Conservation (phyloP, 352 stramenopile species). For the Phytophthora ramorum region DNA sequence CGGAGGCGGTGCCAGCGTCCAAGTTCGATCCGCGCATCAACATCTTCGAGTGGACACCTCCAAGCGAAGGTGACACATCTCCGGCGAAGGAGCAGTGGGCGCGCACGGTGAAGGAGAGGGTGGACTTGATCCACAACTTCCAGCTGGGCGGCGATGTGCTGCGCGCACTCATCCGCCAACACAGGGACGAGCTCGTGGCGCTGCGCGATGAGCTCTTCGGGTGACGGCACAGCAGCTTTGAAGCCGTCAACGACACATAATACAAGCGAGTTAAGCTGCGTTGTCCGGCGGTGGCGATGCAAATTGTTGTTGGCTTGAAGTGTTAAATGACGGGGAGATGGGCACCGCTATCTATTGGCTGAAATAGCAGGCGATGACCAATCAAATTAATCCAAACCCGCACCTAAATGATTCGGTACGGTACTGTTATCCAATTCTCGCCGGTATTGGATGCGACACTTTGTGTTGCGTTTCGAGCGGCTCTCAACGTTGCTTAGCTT, state of each 20-base stretch:
- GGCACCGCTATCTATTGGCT: conserved; percentile 15
- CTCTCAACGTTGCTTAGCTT: conserved; percentile 7
- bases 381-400: conserved; percentile 2
- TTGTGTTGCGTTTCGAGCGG: conserved; percentile 22
- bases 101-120: conserved; percentile 46
- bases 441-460: conserved; percentile 11
- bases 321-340: conserved; percentile 34
- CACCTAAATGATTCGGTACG: conserved; percentile 2
- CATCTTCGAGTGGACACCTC: conserved; percentile 75
- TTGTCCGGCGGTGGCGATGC: not conserved
- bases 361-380: conserved; percentile 21
- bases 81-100: conserved; percentile 45
- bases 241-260: not conserved
- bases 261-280: not conserved
- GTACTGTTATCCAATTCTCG: conserved; percentile 15
- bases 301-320: conserved; percentile 1
- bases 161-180: conserved; percentile 61
- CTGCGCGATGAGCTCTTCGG: conserved; percentile 65
- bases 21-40: conserved; percentile 46
- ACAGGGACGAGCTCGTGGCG: conserved; percentile 63
- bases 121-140: conserved; percentile 63
- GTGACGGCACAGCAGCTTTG: not conserved
- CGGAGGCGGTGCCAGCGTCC: conserved; percentile 5
- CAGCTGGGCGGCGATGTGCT: conserved; percentile 62
- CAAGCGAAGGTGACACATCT: not conserved